phyloP scores from a whole-genome alignment of 1,284 basidiomycete species.

The Heterobasidion annosum region DNA sequence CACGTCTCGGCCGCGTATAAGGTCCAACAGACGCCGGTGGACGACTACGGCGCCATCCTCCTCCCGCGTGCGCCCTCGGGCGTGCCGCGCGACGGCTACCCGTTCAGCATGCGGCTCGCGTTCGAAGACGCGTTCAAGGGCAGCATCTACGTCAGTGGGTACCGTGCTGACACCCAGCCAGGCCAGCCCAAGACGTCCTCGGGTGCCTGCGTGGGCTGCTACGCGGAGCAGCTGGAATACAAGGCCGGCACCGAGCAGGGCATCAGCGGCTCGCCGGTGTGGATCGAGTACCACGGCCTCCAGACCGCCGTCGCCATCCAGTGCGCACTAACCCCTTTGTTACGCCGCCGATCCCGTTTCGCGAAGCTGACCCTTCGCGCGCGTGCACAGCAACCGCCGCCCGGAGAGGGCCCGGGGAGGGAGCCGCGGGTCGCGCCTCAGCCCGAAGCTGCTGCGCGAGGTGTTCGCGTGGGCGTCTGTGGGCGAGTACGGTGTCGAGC shows the following conservation, averaged over 20 bases:
- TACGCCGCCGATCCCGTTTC: not conserved
- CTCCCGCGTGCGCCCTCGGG: not conserved
- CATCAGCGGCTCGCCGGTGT: not conserved
- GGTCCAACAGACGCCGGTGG: not conserved
- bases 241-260: not conserved
- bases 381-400: not conserved
- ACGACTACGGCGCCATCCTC: not conserved
- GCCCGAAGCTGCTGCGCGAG: not conserved
- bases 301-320: not conserved
- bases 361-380: not conserved
- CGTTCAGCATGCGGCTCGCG: not conserved
- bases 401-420: not conserved
- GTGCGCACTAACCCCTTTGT: not conserved
- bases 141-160: not conserved
- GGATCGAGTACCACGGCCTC: not conserved
- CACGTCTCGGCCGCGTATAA: not conserved
- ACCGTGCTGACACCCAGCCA: not conserved
- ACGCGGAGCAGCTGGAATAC: not conserved
- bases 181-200: not conserved
- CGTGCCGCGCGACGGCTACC: not conserved
- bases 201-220: not conserved
- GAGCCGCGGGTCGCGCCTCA: not conserved
- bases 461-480: not conserved
- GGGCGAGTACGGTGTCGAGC: not conserved
- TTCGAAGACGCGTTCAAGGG: not conserved